phyloP scores from a whole-genome alignment of 2,329 filamentous ascomycete species.

The Aspergillus caelatus region DNA sequence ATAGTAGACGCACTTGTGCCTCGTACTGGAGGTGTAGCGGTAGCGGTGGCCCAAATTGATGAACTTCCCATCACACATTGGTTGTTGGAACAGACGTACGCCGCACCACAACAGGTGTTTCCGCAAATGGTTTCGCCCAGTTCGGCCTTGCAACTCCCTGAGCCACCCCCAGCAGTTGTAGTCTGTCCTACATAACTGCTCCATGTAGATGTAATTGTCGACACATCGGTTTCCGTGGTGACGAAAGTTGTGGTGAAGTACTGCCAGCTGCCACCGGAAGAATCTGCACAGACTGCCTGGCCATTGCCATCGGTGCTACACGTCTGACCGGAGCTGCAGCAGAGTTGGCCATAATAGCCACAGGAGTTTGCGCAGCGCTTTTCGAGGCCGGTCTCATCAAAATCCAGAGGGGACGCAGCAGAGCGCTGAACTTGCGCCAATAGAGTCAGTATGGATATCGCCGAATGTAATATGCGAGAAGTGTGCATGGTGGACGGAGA shows the following conservation, averaged over 20 bases:
- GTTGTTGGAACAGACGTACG: conserved; percentile 47
- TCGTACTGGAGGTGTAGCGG: conserved; percentile 44
- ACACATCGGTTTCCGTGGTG: conserved; percentile 53
- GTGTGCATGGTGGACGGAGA: conserved; percentile 33
- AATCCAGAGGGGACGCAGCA: conserved; percentile 35
- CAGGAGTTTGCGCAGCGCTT: conserved; percentile 53
- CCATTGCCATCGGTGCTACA: conserved; percentile 55
- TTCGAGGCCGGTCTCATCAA: conserved; percentile 26
- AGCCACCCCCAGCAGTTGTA: conserved; percentile 22
- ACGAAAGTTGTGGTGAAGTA: conserved; percentile 61
- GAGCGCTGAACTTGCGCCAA: conserved; percentile 26
- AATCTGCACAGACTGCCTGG: conserved; percentile 50
- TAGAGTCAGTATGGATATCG: conserved; percentile 32
- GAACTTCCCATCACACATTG: conserved; percentile 47
- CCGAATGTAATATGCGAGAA: conserved; percentile 25
- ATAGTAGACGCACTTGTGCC: conserved; percentile 50
- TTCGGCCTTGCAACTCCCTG: conserved; percentile 50
- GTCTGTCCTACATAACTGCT: conserved; percentile 45
- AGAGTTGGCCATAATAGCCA: conserved; percentile 55
- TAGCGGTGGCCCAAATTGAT: conserved; percentile 40
- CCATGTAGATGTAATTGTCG: conserved; percentile 58
- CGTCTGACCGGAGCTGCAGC: conserved; percentile 49
- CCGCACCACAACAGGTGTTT: conserved; percentile 47
- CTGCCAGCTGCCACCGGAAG: conserved; percentile 51
- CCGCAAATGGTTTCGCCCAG: conserved; percentile 49